These are phyloP conservation scores for Pichia exigua DNA, from an alignment of 805 yeast genomes.

Conservation along the genomic window DNA sequence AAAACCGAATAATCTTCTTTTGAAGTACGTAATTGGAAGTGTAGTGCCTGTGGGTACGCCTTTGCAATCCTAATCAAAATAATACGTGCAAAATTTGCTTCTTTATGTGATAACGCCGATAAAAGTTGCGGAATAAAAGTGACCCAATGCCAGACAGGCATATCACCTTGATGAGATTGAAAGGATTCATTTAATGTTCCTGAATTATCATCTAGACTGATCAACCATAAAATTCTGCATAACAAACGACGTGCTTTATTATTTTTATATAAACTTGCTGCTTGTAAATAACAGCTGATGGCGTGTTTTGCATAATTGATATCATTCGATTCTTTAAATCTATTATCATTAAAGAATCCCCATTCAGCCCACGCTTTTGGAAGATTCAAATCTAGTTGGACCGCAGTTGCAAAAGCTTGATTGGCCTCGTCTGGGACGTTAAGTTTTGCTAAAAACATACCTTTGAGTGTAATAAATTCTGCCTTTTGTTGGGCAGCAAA, in stretches of 20 bases:
- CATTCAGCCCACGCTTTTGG: conserved; percentile 99
- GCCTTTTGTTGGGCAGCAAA: conserved; percentile 98
- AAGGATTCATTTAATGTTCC: conserved; percentile 82
- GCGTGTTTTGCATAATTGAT: conserved; percentile 87
- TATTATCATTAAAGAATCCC: conserved; percentile 90
- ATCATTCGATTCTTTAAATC: conserved; percentile 75
- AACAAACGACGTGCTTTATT: conserved; percentile 82
- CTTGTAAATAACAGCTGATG: conserved; percentile 90
- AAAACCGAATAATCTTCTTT: conserved; percentile 87
- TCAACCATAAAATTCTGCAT: conserved; percentile 88
- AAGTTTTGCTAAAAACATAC: conserved; percentile 91
- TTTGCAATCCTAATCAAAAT: conserved; percentile 89
- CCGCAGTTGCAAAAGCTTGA: conserved; percentile 97
- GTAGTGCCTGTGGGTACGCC: conserved; percentile 94
- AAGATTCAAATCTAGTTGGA: conserved; percentile 84
- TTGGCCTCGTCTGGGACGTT: conserved; percentile 92
- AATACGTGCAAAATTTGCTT: conserved; percentile 82
- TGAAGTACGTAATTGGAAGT: conserved; percentile 91
- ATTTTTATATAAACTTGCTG: conserved; percentile 92
- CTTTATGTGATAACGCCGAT: conserved; percentile 83
- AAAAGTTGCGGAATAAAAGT: conserved; percentile 92
- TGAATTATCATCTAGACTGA: conserved; percentile 78
- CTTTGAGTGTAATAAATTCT: conserved; percentile 93
- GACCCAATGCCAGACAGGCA: conserved; percentile 99
- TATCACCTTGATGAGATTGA: conserved; percentile 88